A percentile compares a stretch with the other conserved stretches of the same genome.
These are phyloP conservation scores for Paramecium sexaurelia DNA, from an alignment of 73 alveolate genomes.

Conservation along the genomic window DNA sequence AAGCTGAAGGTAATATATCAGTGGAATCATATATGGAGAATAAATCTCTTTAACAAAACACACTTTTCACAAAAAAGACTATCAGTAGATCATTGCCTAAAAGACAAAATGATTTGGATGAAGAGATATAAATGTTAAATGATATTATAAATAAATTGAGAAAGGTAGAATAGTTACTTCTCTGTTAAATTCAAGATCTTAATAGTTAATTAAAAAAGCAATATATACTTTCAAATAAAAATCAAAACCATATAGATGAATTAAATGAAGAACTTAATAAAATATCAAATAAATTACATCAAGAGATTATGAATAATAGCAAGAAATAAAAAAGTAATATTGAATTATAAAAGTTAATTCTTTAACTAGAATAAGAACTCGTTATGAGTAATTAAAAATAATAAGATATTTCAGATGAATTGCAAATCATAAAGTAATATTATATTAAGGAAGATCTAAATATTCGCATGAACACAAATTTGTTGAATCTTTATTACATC, in stretches of 20 bases:
- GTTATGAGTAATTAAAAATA: background rate
- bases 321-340: constrained; percentile 13
- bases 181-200: background rate
- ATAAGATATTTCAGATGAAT: constrained; percentile 31
- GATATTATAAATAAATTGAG: background rate
- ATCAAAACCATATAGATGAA: background rate
- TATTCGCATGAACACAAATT: constrained; percentile 49
- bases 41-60: background rate
- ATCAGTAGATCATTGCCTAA: constrained; percentile 18
- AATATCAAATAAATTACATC: background rate
- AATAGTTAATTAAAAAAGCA: background rate
- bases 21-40: background rate
- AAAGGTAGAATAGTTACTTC: constrained; percentile 5
- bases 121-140: background rate
- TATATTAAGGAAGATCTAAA: constrained; percentile 13
- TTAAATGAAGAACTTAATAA: background rate
- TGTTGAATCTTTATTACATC: constrained; percentile 42
- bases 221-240: background rate
- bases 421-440: constrained; percentile 6
- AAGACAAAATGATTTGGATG: background rate
- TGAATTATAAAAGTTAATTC: background rate
- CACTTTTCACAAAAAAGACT: background rate
- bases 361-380: constrained; percentile 18
- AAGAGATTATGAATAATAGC: constrained; percentile 6
- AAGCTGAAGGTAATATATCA: constrained; percentile 14